Percentiles rank a stretch among this genome's conserved stretches.
These are phyloP conservation scores for Fusarium torulosum DNA, from an alignment of 2,329 filamentous ascomycete species.

Conservation along the genomic window DNA sequence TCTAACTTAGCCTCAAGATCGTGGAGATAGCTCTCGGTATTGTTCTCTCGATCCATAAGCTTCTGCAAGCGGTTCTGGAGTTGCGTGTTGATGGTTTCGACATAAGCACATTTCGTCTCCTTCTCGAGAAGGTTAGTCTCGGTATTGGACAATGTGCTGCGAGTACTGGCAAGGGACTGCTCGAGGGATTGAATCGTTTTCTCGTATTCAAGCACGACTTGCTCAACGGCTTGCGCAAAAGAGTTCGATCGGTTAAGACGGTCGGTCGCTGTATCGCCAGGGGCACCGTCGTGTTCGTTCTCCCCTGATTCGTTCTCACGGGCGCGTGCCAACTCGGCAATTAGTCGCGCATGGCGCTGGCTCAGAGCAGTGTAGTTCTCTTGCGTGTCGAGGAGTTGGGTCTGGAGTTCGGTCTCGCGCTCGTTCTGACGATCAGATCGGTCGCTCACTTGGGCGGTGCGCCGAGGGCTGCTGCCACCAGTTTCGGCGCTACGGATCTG, in stretches of 20 bases:
- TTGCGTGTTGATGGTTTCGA: conserved; percentile 92
- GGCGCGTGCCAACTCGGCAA: conserved; percentile 91
- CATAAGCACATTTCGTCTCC: conserved; percentile 92
- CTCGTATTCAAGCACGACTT: conserved; percentile 96
- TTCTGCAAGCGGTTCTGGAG: conserved; percentile 93
- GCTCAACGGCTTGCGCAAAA: conserved; percentile 94
- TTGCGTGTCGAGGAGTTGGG: conserved; percentile 90
- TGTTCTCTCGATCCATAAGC: conserved; percentile 88
- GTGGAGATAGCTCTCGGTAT: conserved; percentile 91
- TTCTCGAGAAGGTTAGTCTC: conserved; percentile 91
- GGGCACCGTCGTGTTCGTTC: conserved; percentile 68
- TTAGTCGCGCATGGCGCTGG: conserved; percentile 93
- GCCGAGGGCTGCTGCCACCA: conserved; percentile 66
- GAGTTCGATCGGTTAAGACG: conserved; percentile 94
- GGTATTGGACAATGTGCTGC: conserved; percentile 82
- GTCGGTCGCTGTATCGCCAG: conserved; percentile 85
- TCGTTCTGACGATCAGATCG: conserved; percentile 83
- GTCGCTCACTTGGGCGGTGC: conserved; percentile 70
- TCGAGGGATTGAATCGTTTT: conserved; percentile 97
- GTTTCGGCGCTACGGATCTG: conserved; percentile 85
- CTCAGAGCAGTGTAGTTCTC: conserved; percentile 95
- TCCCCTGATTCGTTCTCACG: conserved; percentile 76
- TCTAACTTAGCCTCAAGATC: conserved; percentile 93
- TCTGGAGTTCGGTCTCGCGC: conserved; percentile 90
- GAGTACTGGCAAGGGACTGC: conserved; percentile 88